Evolutionary conservation across 176 grass and related monocot genomes (phyloP), one percentile per base, ranked within the genome.

Genomic region (Pharus latifolius): DNA sequence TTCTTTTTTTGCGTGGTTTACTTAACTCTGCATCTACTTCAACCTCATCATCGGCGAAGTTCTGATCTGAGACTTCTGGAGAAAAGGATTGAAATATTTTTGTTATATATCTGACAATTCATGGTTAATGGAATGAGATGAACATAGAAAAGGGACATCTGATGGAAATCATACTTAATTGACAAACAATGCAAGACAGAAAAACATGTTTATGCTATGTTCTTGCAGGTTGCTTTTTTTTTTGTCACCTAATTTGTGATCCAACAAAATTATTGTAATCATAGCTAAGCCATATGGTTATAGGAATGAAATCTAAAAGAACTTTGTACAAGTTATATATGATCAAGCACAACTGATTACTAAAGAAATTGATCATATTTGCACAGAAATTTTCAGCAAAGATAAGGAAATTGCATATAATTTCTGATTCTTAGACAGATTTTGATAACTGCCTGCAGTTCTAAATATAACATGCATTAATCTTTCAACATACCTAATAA

Each of bases 21-120:
- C 75, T 63, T 24, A 55, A 44, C 58, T 67, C 54, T 10, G 73
- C 37, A 47, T n/a, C 59, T 44, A 44, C 73, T 64, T 69, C 35
- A 60, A 71, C 35, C 29, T 85, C 78, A 9, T 80, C 80, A 17
- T 82, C 77, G 24, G 60, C 15, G 67, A 97, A 92, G 78, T 97
- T 97, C 61, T 97, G 93, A 77, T 74, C 93, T 11, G 80, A 92
- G 14, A 89, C 73, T 73, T 97, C 93, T 97, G 88, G 7, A 52
- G 11, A 66, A 58, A 64, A 59, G 12, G 14, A 72, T 76, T 10
- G 13, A 31, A n/a, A 84, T 37, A 13, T 47, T 20, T 43, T 46
- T 53, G n/a, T 63, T 58, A 82, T 22, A 34, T 62, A 10, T 26
- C 28, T 44, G 11, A 25, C 27, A 38, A 25, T 29, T 32, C 7